These are phyloP conservation scores for Arthrobotrys conoides DNA, from an alignment of 2,329 filamentous ascomycete species.

Conservation along the genomic window DNA sequence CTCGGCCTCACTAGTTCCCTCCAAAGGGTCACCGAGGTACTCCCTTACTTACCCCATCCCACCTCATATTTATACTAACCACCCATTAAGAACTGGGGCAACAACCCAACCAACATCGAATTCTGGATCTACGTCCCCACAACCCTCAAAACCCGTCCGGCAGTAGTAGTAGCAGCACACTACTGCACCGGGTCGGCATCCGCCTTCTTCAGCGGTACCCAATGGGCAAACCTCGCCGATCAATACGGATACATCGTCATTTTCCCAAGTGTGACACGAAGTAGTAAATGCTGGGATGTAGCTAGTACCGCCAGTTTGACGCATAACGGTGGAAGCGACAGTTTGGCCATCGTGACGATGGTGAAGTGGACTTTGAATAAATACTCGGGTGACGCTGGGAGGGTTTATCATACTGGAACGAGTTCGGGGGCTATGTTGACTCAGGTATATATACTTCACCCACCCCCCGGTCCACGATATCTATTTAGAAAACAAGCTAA, in stretches of 20 bases:
- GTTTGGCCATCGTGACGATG: slow-evolving; percentile 74
- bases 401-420: slow-evolving; percentile 73
- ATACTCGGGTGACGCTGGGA: slow-evolving; percentile 71
- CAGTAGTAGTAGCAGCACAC: slow-evolving; percentile 73
- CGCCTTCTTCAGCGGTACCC: slow-evolving; percentile 70
- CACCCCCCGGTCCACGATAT: neutral
- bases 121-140: slow-evolving; percentile 68
- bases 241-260: slow-evolving; percentile 73
- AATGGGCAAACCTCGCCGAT: slow-evolving; percentile 72
- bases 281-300: slow-evolving; percentile 74
- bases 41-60: neutral
- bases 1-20: slow-evolving; percentile 42
- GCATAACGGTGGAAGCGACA: slow-evolving; percentile 74
- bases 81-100: slow-evolving; percentile 34
- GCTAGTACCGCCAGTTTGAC: slow-evolving; percentile 71
- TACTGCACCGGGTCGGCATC: slow-evolving; percentile 73
- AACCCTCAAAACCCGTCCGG: slow-evolving; percentile 68
- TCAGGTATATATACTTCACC: slow-evolving; percentile 49
- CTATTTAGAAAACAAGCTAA: neutral
- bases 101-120: slow-evolving; percentile 47
- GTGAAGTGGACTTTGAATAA: slow-evolving; percentile 72
- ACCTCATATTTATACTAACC: too few species aligned
- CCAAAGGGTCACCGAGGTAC: slow-evolving; percentile 24
- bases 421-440: slow-evolving; percentile 74
- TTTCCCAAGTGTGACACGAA: slow-evolving; percentile 69